These are phyloP conservation scores for Talaromyces sp. DNA, from an alignment of 2,329 filamentous ascomycete genomes.

Conservation along the genomic window DNA sequence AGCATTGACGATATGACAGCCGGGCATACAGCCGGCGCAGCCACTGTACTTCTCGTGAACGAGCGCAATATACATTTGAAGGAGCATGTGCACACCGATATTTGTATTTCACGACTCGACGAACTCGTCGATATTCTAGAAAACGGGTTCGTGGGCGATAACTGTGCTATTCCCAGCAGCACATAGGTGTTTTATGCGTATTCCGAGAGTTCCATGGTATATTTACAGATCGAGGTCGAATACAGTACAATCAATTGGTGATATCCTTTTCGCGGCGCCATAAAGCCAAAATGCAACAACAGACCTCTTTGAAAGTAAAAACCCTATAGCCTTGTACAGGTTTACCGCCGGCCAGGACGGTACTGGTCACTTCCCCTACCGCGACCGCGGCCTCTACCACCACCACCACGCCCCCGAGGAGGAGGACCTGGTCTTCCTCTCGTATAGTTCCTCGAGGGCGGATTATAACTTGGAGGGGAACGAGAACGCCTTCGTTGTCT, in stretches of 20 bases:
- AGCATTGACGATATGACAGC: constrained; percentile 92
- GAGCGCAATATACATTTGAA: constrained; percentile 70
- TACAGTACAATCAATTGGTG: not conserved
- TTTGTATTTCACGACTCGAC: constrained; percentile 68
- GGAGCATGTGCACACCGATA: constrained; percentile 70
- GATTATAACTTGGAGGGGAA: constrained; percentile 24
- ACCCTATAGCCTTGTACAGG: not conserved
- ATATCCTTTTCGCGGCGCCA: not conserved
- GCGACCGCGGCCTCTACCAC: constrained; percentile 22
- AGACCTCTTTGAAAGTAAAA: not conserved
- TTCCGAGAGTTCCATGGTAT: not conserved
- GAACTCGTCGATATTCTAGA: constrained; percentile 74
- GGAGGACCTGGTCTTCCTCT: not conserved
- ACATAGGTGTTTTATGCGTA: not conserved
- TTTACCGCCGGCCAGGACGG: constrained; percentile 24
- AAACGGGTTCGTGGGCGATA: constrained; percentile 62
- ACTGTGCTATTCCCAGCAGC: constrained; percentile 12
- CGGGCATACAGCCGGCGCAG: constrained; percentile 75
- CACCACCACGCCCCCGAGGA: constrained; percentile 19
- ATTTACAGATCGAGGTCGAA: not conserved
- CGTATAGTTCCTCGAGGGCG: not conserved
- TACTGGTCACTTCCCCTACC: constrained; percentile 25
- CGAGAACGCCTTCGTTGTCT: constrained; percentile 31
- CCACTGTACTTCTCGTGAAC: constrained; percentile 84
- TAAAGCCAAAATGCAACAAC: not conserved